Conservation (phyloP, 176 grass and related monocot species). For the Ampelocalamus luodianensis region DNA sequence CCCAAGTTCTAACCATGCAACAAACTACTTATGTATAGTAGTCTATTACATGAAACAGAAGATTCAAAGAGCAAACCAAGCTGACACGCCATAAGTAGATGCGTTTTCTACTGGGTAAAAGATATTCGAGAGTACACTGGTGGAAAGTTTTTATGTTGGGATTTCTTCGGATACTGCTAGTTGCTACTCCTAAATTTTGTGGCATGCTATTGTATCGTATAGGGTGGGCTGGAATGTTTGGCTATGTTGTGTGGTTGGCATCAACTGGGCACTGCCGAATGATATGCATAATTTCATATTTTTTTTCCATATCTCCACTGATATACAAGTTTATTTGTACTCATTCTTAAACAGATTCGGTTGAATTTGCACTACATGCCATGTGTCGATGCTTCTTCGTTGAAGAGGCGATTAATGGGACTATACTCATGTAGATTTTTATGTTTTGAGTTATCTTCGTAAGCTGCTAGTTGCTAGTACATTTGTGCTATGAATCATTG, state of each 20-base stretch:
- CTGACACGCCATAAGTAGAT: too few relatives aligned
- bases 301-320: neutral
- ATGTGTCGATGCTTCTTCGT: neutral
- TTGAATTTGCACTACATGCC: neutral
- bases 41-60: too few relatives aligned
- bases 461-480: neutral
- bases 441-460: neutral
- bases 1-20: too few relatives aligned
- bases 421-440: neutral
- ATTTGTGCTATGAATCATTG: neutral
- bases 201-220: neutral
- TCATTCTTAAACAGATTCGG: neutral
- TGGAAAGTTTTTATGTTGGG: too few relatives aligned
- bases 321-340: neutral
- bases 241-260: neutral
- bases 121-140: too few relatives aligned
- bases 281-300: neutral
- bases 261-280: neutral
- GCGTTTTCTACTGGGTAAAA: too few relatives aligned
- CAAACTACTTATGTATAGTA: too few relatives aligned
- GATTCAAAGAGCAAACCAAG: too few relatives aligned
- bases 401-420: neutral
- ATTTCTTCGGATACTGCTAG: neutral
- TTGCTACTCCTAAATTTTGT: neutral
- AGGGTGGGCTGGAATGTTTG: neutral